These are phyloP conservation scores for Trichoderma breve DNA, from an alignment of 2,329 filamentous ascomycete genomes.

Conservation along the genomic window DNA sequence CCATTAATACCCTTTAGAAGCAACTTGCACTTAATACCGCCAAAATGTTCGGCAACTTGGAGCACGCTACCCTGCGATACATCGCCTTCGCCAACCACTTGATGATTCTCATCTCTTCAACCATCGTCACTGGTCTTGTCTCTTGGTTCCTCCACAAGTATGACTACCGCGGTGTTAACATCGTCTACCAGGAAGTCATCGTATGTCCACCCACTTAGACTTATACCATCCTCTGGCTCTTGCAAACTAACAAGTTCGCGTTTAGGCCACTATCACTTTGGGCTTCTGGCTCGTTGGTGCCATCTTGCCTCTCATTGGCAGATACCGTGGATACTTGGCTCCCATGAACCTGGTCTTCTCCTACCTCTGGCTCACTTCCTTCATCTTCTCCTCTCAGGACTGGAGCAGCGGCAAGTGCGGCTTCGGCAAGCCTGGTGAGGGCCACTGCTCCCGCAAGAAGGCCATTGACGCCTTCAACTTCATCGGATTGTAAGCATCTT, in stretches of 20 bases:
- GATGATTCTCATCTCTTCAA: constrained; percentile 26
- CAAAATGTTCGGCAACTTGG: constrained; percentile 14
- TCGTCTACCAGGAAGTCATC: constrained; percentile 29
- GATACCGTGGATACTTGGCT: constrained; percentile 26
- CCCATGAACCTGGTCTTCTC: constrained; percentile 27
- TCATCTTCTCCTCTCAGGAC: constrained; percentile 28
- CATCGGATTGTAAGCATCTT: constrained; percentile 26
- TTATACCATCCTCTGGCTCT: not conserved
- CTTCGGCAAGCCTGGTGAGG: not conserved
- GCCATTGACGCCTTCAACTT: constrained; percentile 28
- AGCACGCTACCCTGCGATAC: constrained; percentile 16
- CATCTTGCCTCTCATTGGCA: constrained; percentile 22
- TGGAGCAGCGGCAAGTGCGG: constrained; percentile 24
- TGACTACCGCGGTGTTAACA: constrained; percentile 20
- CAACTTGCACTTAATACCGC: not conserved
- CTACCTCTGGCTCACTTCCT: constrained; percentile 30
- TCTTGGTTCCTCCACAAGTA: constrained; percentile 26
- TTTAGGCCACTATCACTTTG: constrained; percentile 26
- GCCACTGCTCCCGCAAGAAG: constrained; percentile 25
- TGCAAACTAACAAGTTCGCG: not conserved
- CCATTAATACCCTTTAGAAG: not conserved
- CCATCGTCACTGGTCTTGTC: constrained; percentile 27
- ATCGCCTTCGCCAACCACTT: constrained; percentile 25
- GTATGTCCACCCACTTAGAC: constrained; percentile 18
- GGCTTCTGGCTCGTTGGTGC: constrained; percentile 24